Percentiles rank a stretch among this genome's conserved stretches.
phyloP scores from a whole-genome alignment of 2,329 filamentous ascomycete genomes.

The Aspergillus hortae region DNA sequence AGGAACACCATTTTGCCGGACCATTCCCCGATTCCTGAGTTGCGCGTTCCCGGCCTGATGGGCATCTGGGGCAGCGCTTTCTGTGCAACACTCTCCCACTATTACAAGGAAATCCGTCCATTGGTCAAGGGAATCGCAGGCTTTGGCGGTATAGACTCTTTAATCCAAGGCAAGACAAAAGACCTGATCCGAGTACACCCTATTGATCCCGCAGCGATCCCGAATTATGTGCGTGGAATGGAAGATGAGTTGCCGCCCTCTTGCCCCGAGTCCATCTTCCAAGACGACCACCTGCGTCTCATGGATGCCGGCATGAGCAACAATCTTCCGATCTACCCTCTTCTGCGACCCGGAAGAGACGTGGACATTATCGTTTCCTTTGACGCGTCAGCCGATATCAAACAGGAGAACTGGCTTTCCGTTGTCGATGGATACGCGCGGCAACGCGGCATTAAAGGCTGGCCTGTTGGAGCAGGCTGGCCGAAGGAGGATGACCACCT shows the following conservation, averaged over 20 bases:
- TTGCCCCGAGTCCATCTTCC: constrained; percentile 72
- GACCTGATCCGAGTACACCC: constrained; percentile 90
- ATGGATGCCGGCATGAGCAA: constrained; percentile 99
- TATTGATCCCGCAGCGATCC: constrained; percentile 84
- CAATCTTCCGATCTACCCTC: constrained; percentile 91
- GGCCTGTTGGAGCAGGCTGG: constrained; percentile 95
- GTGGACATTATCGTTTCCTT: constrained; percentile 91
- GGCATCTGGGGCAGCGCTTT: constrained; percentile 97
- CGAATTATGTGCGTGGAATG: constrained; percentile 86
- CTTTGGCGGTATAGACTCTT: constrained; percentile 71
- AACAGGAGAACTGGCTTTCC: constrained; percentile 90
- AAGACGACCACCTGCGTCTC: constrained; percentile 68
- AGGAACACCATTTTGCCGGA: constrained; percentile 60
- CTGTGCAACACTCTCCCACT: constrained; percentile 91
- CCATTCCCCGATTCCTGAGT: constrained; percentile 72
- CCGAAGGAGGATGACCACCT: constrained; percentile 61
- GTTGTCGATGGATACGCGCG: constrained; percentile 89
- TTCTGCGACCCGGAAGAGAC: constrained; percentile 80
- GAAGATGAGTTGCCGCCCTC: constrained; percentile 68
- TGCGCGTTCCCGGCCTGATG: constrained; percentile 77
- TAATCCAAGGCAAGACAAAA: constrained; percentile 77
- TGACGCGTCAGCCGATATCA: constrained; percentile 89
- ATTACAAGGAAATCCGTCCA: constrained; percentile 91
- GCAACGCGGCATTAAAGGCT: constrained; percentile 86
- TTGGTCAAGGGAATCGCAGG: constrained; percentile 71